Evolutionary conservation across 345 rosid species (phyloP), one percentile per base, ranked within the genome.

Genomic region (Anastatica hierochuntica): DNA sequence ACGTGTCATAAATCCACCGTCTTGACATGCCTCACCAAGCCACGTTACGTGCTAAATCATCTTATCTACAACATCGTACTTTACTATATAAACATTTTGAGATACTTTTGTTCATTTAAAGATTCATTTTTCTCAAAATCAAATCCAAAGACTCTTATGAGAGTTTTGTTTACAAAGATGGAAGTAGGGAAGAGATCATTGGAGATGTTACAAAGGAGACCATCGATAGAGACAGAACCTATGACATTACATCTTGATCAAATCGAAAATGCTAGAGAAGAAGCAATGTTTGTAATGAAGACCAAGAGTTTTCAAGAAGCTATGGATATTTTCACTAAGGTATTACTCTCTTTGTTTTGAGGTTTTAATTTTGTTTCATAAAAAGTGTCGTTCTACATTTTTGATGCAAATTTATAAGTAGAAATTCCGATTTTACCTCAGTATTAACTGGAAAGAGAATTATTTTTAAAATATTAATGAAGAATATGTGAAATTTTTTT

Each of bases 171-270:
- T n/a, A n/a, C n/a, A n/a, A n/a, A n/a, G n/a, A n/a, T n/a, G n/a
- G n/a, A n/a, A n/a, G n/a, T n/a, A n/a, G n/a, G n/a, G n/a, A n/a
- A n/a, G n/a, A n/a, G n/a, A n/a, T n/a, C n/a, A n/a, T n/a, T 29
- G 56, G 56, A 16, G 24, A 66, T 45, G 55, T 39, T 66, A 51
- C 54, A 59, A 38, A 66, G 71, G 56, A 66, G 14, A 29, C 4
- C 71, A 0, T 66, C 71, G 39, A 66, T 66, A 44, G 71, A 66
- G 17, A 59, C 66, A 8, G 71, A 66, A 50, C 71, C 71, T 1
- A 53, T 46, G 71, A 66, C 71, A 8, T 44, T 66, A 9, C 44
- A 39, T 59, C 43, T 66, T 2, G 56, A 59, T 21, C 60, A 66
- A 39, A 4, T 66, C 4, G 49, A 45, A 23, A 52, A 45, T 53